These are phyloP conservation scores for Vigna hirtella DNA, from an alignment of 306 rosid species.

Conservation along the genomic window DNA sequence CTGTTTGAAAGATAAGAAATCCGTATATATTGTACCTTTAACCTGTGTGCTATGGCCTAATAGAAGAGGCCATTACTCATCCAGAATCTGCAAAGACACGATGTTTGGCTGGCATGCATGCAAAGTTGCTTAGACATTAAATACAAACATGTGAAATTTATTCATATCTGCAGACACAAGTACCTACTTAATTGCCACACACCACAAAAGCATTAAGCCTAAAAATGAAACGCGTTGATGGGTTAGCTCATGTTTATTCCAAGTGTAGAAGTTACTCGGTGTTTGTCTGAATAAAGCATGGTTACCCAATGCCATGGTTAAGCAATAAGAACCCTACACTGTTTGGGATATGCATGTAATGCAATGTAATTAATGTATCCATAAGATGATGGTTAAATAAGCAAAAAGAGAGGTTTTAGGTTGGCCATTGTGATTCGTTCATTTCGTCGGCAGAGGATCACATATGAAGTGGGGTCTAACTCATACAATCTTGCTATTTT, in stretches of 20 bases:
- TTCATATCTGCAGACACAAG: constrained; percentile 49
- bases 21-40: constrained; percentile 21
- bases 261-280: background rate
- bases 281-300: background rate
- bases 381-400: constrained; percentile 3
- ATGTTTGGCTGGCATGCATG: constrained; percentile 56
- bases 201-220: constrained; percentile 12
- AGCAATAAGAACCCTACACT: background rate
- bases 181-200: constrained; percentile 38
- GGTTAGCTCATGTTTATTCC: constrained; percentile 19
- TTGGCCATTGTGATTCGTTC: constrained; percentile 30
- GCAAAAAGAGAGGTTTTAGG: background rate
- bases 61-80: background rate
- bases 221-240: constrained; percentile 6
- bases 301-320: constrained; percentile 28
- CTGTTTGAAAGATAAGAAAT: background rate
- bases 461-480: constrained; percentile 39
- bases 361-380: background rate
- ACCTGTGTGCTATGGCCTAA: constrained; percentile 11
- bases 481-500: constrained; percentile 37
- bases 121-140: constrained; percentile 48
- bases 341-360: background rate
- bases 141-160: constrained; percentile 56
- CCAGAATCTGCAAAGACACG: constrained; percentile 34
- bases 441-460: constrained; percentile 54